phyloP scores from a whole-genome alignment of 2,329 filamentous ascomycete genomes.

The Hypoxylon rubiginosum region DNA sequence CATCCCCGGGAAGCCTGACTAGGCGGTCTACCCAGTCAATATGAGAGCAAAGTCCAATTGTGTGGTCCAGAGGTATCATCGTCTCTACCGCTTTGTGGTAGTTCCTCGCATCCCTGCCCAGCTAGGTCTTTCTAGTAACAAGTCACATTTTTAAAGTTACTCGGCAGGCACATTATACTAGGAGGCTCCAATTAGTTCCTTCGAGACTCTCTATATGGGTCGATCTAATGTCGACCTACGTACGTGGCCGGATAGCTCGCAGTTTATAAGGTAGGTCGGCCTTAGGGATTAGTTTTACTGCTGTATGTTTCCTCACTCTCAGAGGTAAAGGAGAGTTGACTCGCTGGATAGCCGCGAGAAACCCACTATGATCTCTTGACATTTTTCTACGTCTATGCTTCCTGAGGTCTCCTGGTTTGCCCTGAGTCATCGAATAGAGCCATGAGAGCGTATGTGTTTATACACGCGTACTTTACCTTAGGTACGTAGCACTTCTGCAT shows the following conservation, averaged over 20 bases:
- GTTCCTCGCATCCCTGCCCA: neutral
- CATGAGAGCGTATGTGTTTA: no score
- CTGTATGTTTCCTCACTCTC: neutral
- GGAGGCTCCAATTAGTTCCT: neutral
- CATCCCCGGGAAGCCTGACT: neutral
- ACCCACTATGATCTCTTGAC: neutral
- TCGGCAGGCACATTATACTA: constrained; percentile 13
- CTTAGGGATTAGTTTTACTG: no score
- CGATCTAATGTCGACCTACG: neutral
- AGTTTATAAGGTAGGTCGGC: neutral
- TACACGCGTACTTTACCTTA: no score
- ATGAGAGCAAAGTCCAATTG: constrained; percentile 1
- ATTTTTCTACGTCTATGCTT: neutral
- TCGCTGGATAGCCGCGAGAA: neutral
- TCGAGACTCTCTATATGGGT: neutral
- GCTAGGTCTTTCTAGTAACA: neutral
- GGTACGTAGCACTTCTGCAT: no score
- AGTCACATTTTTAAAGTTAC: neutral
- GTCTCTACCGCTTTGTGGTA: neutral
- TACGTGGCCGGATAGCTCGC: neutral
- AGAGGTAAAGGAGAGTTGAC: neutral
- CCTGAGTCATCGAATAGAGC: neutral
- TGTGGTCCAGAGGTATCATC: constrained; percentile 9
- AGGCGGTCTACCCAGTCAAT: neutral
- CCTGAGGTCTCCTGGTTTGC: neutral